Evolutionary conservation across 441 rosid species (phyloP), one percentile per base, ranked within the genome.

Genomic region (Geranium incanum): DNA sequence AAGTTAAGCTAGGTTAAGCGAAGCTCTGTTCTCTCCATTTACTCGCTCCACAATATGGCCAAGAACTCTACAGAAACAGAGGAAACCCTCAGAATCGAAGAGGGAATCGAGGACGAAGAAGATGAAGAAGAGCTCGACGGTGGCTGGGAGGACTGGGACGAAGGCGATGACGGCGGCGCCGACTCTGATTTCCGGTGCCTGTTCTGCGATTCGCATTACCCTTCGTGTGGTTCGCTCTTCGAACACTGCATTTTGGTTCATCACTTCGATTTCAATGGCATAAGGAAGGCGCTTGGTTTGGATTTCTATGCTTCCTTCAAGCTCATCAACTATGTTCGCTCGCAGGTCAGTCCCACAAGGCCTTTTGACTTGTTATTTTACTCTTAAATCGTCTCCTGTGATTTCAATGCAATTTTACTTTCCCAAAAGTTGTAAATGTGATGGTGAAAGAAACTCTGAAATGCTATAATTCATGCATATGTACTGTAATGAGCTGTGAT

Each of bases 291-390:
- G 2, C 39, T 87, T 79, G 76, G 79, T 39, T 81, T 93, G 86
- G 91, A 89, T 79, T 91, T 93, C 78, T 93, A 93, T 41, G 79
- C 80, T 71, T 86, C 87, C 0, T 86, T 93, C 74, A 93, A 88
- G 90, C 93, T 93, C 75, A 84, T 93, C 80, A 93, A 91, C 82
- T 93, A 88, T 72, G 84, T 91, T 33, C 88, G 98, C 39, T 89
- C 87, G 70, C 89, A 85, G 93, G 98, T 86, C 72, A 76, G 80
- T 68, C 37, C 16, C 63, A 57, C 18, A 4, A 15, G 7, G 3
- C 0, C 63, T 16, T 57, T 57, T 57, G 3, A 45, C 52, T 45
- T 45, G 52, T 3, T 45, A 28, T 45, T 1, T 9, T 45, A 1
- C n/a, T 38, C 41, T 45, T 45, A 13, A 45, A 45, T 8, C 12